Evolutionary conservation across 352 stramenopile species (phyloP).

Genomic region (Globisporangium alternatum): DNA sequence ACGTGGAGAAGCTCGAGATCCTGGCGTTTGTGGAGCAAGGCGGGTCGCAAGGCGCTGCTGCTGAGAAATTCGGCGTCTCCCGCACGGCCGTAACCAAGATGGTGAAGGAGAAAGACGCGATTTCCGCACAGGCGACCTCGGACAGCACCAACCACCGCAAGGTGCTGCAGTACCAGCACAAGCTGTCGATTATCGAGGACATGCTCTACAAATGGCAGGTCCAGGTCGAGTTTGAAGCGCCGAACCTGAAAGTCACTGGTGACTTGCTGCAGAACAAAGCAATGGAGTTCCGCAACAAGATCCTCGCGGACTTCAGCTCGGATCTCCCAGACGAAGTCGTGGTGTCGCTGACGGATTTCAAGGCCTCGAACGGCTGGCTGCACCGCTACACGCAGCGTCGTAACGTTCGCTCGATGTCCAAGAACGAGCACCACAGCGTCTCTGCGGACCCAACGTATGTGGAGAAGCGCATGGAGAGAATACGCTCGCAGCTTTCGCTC

Average conservation of each 20-base stretch:
- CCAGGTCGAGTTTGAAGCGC: constrained; percentile 66
- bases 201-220: constrained; percentile 87
- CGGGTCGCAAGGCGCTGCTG: constrained; percentile 68
- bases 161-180: constrained; percentile 81
- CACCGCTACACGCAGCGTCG: constrained; percentile 74
- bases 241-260: constrained; percentile 67
- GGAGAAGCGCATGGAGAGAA: constrained; percentile 43
- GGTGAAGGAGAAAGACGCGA: constrained; percentile 79
- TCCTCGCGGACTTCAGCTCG: constrained; percentile 63
- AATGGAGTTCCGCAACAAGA: constrained; percentile 82
- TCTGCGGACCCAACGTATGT: constrained; percentile 10
- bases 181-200: constrained; percentile 82
- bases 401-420: constrained; percentile 62
- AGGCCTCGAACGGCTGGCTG: constrained; percentile 81
- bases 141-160: constrained; percentile 74
- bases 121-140: constrained; percentile 62
- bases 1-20: constrained; percentile 84
- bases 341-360: constrained; percentile 80
- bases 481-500: constrained; percentile 50
- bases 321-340: constrained; percentile 71
- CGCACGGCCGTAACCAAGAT: constrained; percentile 84
- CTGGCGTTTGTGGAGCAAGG: constrained; percentile 76
- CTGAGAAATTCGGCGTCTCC: constrained; percentile 80
- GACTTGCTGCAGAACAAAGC: constrained; percentile 76
- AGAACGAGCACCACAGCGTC: constrained; percentile 24